A percentile compares a stretch with the other conserved stretches of the same genome.
phyloP scores from a whole-genome alignment of 495 filamentous ascomycete genomes.

The Lasiosphaeria hispida region DNA sequence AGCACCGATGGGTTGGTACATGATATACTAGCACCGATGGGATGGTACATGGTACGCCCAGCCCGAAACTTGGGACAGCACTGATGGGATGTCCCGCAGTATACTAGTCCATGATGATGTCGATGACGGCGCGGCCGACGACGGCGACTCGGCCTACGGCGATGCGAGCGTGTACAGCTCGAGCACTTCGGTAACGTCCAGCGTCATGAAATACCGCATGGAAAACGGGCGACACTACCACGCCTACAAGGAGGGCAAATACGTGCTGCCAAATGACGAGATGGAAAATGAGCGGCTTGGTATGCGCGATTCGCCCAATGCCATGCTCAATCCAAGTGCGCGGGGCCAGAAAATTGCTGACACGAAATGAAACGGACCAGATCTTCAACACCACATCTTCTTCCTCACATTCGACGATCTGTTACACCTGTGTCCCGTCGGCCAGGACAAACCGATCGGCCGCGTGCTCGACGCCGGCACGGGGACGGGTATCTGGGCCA shows the following conservation, averaged over 20 bases:
- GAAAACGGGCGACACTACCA: constrained; percentile 52
- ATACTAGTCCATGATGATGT: too few species aligned
- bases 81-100: too few species aligned
- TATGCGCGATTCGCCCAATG: background rate
- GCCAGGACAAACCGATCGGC: constrained; percentile 2
- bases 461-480: constrained; percentile 16
- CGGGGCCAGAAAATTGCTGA: too few species aligned
- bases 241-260: constrained; percentile 40
- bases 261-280: constrained; percentile 16
- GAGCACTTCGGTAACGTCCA: constrained; percentile 7
- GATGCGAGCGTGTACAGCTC: too few species aligned
- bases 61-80: too few species aligned
- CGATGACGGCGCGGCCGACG: too few species aligned
- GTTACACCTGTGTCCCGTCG: background rate
- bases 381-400: constrained; percentile 11
- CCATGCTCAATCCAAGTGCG: too few species aligned
- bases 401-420: constrained; percentile 6
- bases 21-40: too few species aligned
- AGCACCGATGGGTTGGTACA: too few species aligned
- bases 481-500: constrained; percentile 20
- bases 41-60: too few species aligned
- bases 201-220: constrained; percentile 20
- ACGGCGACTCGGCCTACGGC: too few species aligned
- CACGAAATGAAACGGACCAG: background rate
- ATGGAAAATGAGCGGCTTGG: background rate